Conservation (phyloP, 2,329 filamentous ascomycete species). For the Colletotrichum sansevieriae region DNA sequence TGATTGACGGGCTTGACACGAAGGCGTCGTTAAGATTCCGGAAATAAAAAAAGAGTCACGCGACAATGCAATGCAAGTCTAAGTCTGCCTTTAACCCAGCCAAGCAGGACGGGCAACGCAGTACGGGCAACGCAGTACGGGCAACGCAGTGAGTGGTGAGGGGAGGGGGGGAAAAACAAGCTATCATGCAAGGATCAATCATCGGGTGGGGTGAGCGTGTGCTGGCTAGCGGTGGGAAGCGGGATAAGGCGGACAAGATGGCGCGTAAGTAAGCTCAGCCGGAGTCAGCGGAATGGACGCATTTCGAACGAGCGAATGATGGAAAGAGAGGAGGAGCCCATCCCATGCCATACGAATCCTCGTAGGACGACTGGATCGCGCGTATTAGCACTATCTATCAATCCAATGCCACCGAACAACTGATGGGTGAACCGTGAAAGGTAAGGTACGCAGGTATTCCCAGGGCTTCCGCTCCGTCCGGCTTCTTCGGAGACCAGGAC, state of each 20-base stretch:
- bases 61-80: slow-evolving; percentile 31
- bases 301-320: slow-evolving; percentile 12
- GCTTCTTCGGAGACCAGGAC: slow-evolving; percentile 37
- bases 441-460: slow-evolving; percentile 10
- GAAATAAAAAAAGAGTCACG: slow-evolving; percentile 34
- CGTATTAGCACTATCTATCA: not conserved
- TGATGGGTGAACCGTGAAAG: not conserved
- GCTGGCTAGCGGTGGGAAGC: not conserved
- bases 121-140: not conserved
- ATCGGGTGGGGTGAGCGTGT: slow-evolving; percentile 9
- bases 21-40: slow-evolving; percentile 26
- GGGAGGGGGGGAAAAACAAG: not conserved
- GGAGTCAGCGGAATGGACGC: slow-evolving; percentile 37
- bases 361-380: slow-evolving; percentile 13
- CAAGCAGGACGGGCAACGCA: slow-evolving; percentile 3
- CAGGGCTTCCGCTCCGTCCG: slow-evolving; percentile 39
- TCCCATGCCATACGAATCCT: slow-evolving; percentile 13
- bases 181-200: slow-evolving; percentile 32
- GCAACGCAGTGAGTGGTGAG: not conserved
- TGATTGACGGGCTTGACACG: slow-evolving; percentile 19
- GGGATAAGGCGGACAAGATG: slow-evolving; percentile 18
- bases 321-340: slow-evolving; percentile 10
- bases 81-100: slow-evolving; percentile 13
- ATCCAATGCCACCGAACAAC: slow-evolving; percentile 7
- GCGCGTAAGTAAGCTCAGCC: slow-evolving; percentile 19